Evolutionary conservation across 139 green algal species (phyloP).

Genomic region (Coccomyxa sp.): DNA sequence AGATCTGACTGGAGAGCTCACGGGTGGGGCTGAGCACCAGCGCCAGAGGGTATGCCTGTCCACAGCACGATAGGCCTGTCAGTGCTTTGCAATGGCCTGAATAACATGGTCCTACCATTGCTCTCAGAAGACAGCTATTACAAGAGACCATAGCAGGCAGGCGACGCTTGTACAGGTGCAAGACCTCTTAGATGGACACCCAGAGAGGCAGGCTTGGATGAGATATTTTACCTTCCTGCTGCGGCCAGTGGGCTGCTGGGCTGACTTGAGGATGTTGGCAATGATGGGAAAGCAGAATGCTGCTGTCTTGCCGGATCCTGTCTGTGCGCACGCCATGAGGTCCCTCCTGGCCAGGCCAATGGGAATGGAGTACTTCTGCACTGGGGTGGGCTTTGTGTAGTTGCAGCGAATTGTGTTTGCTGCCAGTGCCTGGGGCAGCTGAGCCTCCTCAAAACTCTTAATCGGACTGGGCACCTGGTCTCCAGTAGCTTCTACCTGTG

Average conservation of each 20-base stretch:
- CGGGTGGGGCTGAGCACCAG: conserved; percentile 91
- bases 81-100: too few relatives aligned
- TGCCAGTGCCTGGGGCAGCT: conserved; percentile 69
- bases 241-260: conserved; percentile 45
- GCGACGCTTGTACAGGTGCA: not conserved
- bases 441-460: conserved; percentile 79
- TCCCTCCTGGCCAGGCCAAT: conserved; percentile 91
- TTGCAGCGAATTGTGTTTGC: conserved; percentile 93
- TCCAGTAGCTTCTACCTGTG: conserved; percentile 67
- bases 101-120: too few relatives aligned
- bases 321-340: conserved; percentile 96
- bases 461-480: conserved; percentile 77
- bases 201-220: too few relatives aligned
- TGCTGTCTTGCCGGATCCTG: conserved; percentile 97
- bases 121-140: too few relatives aligned
- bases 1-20: conserved; percentile 90
- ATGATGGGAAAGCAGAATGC: conserved; percentile 99
- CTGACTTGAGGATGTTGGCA: conserved; percentile 67
- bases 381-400: conserved; percentile 96
- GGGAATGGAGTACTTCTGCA: conserved; percentile 95
- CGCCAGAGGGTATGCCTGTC: conserved; percentile 81
- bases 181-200: not conserved
- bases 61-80: too few relatives aligned
- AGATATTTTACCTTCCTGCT: too few relatives aligned
- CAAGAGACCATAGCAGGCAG: not conserved